Evolutionary conservation across 1,284 basidiomycete species (phyloP).

Genomic region (Sanguinoderma infundibulare): DNA sequence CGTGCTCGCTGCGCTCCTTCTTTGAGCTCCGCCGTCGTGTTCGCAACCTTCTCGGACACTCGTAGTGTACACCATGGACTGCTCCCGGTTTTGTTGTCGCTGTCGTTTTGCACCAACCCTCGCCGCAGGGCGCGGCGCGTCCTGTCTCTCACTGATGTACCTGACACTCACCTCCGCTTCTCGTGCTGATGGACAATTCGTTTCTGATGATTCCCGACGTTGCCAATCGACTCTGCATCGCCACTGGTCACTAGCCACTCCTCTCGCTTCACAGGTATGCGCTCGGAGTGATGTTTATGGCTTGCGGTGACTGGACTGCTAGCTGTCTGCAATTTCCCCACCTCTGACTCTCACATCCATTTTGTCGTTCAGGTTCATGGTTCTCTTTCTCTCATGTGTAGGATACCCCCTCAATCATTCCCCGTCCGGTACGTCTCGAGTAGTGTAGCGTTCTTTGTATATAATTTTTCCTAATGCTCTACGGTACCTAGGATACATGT

Average conservation of each 20-base stretch:
- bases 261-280: background rate
- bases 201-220: background rate
- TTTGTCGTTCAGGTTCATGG: too few species aligned
- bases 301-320: background rate
- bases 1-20: slow-evolving; percentile 12
- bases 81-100: background rate
- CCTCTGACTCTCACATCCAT: too few species aligned
- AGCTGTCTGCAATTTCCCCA: too few species aligned
- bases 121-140: background rate
- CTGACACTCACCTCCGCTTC: too few species aligned
- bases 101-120: background rate
- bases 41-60: background rate
- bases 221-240: background rate
- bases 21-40: slow-evolving; percentile 1
- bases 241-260: background rate
- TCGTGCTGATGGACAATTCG: background rate
- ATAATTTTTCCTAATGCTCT: background rate
- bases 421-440: background rate
- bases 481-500: too few species aligned
- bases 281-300: background rate
- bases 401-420: background rate
- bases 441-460: background rate
- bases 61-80: background rate
- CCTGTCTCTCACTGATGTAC: background rate
- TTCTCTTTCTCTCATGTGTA: too few species aligned